Base-by-base conservation (phyloP, 768 basidiomycete genomes). In the Tylopilus cervinicoccineus region DNA sequence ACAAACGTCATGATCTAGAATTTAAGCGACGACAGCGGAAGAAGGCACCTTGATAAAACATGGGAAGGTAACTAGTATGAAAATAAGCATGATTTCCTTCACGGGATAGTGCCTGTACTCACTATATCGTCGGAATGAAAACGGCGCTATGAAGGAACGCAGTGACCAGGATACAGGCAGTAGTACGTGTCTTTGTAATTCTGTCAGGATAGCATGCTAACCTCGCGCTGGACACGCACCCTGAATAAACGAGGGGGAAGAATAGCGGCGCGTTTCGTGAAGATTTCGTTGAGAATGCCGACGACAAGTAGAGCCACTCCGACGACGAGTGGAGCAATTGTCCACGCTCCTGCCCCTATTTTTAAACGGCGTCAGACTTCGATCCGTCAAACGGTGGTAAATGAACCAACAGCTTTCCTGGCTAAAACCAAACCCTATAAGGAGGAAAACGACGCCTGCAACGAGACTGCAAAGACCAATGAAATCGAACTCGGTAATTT, bases 181-280 rank as follows among this genome's bases (percentile, higher is more conserved):
- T 88, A 1, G 86, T 89, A 26, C 85, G 78, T 9, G 83, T 86
- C 83, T 83, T 54, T 4, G 38, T 12, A 33, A n/a, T 5, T 17
- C 6, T 44, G n/a, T 41, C 19, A 49, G 38, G 17, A 23, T 7
- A 48, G 9, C 24, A 20, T 19, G 7, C 17, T 26, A 29, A 17
- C 7, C 16, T 19, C n/a, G 33, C 24, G n/a, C 17, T 24, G 17
- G 16, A 37, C 29, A 41, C 65, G 17, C 41, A 79, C 84, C 69
- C 79, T 80, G 70, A 90, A 88, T 23, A 89, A 59, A 17, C 88
- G 78, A 8, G 86, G 83, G 13, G 88, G 86, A 22, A 91, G 61
- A 45, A 91, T 86, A 0, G 86, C 83, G 2, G 81, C 79, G 13
- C 83, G 73, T 22, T 65, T 75, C 0, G 88, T 91, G 53, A 66